Evolutionary conservation across 352 stramenopile genomes (phyloP), one percentile per base, ranked within the genome.

Genomic region (Pythium biforme): DNA sequence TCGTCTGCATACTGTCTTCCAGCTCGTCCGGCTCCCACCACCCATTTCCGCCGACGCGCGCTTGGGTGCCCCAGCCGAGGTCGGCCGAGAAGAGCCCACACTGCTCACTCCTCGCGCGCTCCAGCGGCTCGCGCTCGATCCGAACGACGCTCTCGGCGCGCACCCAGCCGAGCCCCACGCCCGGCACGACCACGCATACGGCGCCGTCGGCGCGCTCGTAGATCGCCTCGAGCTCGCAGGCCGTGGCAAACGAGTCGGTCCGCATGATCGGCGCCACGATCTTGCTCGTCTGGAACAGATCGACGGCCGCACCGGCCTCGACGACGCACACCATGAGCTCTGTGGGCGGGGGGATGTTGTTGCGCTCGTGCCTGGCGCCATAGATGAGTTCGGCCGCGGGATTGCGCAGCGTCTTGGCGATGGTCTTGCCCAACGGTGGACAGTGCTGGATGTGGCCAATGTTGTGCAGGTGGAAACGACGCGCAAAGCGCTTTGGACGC

Each of bases 161-260:
- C 2, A 64, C n/a, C 57, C 57, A 53, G 10, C 48, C 48, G 37
- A 64, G 57, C 1, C 57, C 57, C 2, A 55, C 48, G 3, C 57
- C 47, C 0, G 57, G 57, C 4, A 64, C 23, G 0, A 64, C 46
- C 9, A 64, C 46, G n/a, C 57, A 64, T 34, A 64, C 46, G 10
- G 46, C 22, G 27, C 57, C 57, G 19, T 64, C 57, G 19, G 26
- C 46, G 12, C 43, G 34, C 23, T 66, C 50, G 34, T 55, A 58
- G 17, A 70, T 54, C 14, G 56, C 56, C 33, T 70, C 50, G 31
- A 70, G 39, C 23, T 66, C 51, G 23, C 50, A 60, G 3, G 22
- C 22, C 2, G 43, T 20, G 10, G 40, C 0, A 0, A 70, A 15
- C 41, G 41, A 51, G n/a, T 66, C 53, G 14, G 33, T 48, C 34